Conservation (phyloP, 2,329 filamentous ascomycete species). For the Neoascochyta sp. region DNA sequence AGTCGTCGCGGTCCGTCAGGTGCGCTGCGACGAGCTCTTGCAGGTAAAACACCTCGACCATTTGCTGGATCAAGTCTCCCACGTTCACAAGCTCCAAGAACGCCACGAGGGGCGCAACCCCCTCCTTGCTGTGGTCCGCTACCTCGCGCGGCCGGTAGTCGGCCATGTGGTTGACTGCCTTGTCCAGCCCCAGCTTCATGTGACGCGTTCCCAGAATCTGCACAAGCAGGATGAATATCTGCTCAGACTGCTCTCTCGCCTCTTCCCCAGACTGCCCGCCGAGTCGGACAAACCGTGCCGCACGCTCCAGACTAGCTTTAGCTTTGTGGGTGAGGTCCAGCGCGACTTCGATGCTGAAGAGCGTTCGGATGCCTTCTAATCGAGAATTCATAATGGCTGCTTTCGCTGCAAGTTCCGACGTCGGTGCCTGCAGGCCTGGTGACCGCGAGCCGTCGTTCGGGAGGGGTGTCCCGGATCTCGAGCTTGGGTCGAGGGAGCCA, state of each 20-base stretch:
- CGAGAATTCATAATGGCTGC: slow-evolving; percentile 95
- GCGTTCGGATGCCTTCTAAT: slow-evolving; percentile 86
- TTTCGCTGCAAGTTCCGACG: slow-evolving; percentile 89
- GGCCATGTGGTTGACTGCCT: slow-evolving; percentile 84
- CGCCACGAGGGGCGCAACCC: slow-evolving; percentile 86
- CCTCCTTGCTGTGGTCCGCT: slow-evolving; percentile 64
- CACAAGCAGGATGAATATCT: slow-evolving; percentile 81
- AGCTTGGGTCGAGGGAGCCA: slow-evolving; percentile 24
- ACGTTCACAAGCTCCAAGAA: slow-evolving; percentile 98
- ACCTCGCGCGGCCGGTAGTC: slow-evolving; percentile 87
- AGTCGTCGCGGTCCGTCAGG: slow-evolving; percentile 89
- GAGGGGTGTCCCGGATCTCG: slow-evolving; percentile 40
- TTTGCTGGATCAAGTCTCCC: slow-evolving; percentile 94
- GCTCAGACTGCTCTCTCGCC: slow-evolving; percentile 81
- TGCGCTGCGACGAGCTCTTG: slow-evolving; percentile 82
- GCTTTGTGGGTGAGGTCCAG: slow-evolving; percentile 83
- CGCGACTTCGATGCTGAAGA: slow-evolving; percentile 96
- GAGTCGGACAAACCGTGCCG: slow-evolving; percentile 75
- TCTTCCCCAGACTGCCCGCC: slow-evolving; percentile 77
- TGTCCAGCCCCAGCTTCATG: slow-evolving; percentile 89
- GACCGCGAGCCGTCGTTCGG: slow-evolving; percentile 36
- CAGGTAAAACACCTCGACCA: slow-evolving; percentile 98
- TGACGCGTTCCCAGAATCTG: slow-evolving; percentile 81
- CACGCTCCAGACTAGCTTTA: slow-evolving; percentile 81
- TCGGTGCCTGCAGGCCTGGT: slow-evolving; percentile 63